phyloP scores from a whole-genome alignment of 2,329 filamentous ascomycete species.

The Teratosphaeria nubilosa region DNA sequence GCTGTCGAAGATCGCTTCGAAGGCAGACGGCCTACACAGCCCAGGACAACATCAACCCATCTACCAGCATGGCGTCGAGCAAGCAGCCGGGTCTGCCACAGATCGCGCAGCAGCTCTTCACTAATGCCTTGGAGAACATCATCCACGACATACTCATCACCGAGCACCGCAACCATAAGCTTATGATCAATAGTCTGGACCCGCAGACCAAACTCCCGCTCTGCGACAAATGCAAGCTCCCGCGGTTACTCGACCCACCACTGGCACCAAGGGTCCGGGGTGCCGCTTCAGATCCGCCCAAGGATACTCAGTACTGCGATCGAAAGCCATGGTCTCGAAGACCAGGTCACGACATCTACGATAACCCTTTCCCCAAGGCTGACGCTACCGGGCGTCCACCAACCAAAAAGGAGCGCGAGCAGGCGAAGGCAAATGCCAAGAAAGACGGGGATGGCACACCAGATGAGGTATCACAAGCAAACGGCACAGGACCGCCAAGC shows the following conservation, averaged over 20 bases:
- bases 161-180: conserved; percentile 69
- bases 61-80: not conserved
- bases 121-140: conserved; percentile 67
- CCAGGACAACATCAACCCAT: not conserved
- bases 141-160: conserved; percentile 65
- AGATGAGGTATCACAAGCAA: conserved; percentile 31
- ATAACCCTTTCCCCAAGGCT: conserved; percentile 67
- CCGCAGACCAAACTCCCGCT: conserved; percentile 62
- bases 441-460: conserved; percentile 37
- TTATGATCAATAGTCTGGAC: conserved; percentile 62
- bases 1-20: not conserved
- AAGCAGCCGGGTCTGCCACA: conserved; percentile 2
- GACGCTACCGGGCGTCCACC: conserved; percentile 44
- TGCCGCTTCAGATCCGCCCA: conserved; percentile 25
- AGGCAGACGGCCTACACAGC: not conserved
- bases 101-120: conserved; percentile 53
- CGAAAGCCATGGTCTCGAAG: conserved; percentile 68
- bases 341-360: conserved; percentile 69
- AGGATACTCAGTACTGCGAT: conserved; percentile 58
- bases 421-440: conserved; percentile 36
- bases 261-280: conserved; percentile 34
- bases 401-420: conserved; percentile 66
- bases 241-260: conserved; percentile 62
- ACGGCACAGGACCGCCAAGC: conserved; percentile 24
- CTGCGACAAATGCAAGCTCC: conserved; percentile 65